These are phyloP conservation scores for Termitomyces sp. DNA, from an alignment of 768 basidiomycete genomes.

Conservation along the genomic window DNA sequence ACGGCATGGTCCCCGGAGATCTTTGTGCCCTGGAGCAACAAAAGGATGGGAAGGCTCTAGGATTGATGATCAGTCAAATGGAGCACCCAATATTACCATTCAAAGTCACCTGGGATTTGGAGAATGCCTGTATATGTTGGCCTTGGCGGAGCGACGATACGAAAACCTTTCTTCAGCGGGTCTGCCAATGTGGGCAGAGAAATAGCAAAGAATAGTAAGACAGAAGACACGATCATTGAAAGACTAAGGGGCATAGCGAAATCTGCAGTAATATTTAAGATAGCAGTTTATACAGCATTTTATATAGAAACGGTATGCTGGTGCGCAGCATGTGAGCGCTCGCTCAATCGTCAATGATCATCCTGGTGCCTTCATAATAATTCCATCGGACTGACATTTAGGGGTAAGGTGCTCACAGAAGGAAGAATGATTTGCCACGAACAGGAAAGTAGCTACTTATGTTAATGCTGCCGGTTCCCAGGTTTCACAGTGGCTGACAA, in stretches of 20 bases:
- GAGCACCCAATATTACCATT: not conserved
- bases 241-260: not conserved
- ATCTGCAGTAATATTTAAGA: not conserved
- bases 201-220: not conserved
- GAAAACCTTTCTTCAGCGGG: slow-evolving; percentile 8
- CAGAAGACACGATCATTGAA: not conserved
- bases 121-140: slow-evolving; percentile 6
- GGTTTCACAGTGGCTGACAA: not conserved
- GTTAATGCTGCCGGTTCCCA: not conserved
- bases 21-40: slow-evolving; percentile 4
- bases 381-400: not conserved
- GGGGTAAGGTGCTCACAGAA: not conserved
- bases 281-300: not conserved
- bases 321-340: not conserved
- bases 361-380: no score
- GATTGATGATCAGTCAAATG: not conserved
- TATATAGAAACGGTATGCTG: slow-evolving; percentile 1
- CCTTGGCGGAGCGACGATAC: slow-evolving; percentile 11
- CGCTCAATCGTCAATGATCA: no score
- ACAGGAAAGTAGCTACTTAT: no score
- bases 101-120: slow-evolving; percentile 11
- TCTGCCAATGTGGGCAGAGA: slow-evolving; percentile 6
- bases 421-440: not conserved
- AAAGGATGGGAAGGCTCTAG: slow-evolving; percentile 12
- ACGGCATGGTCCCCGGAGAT: slow-evolving; percentile 17